Evolutionary conservation across 305 asterid species (phyloP).

Genomic region (Solanum hybrid): DNA sequence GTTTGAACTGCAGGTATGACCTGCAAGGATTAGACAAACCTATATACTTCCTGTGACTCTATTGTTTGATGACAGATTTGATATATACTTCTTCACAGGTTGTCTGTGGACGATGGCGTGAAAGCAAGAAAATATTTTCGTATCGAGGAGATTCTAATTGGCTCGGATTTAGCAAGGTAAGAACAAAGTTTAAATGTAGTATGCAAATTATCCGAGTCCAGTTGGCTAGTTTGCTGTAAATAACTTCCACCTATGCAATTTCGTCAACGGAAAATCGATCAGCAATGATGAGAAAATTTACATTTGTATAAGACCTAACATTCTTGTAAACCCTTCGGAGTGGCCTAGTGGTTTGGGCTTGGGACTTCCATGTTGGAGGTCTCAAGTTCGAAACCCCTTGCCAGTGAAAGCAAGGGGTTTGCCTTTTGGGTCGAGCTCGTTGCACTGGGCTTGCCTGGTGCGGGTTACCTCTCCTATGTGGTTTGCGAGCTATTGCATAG

Average conservation of each 20-base stretch:
- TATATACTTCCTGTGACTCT: not conserved
- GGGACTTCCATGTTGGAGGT: too few relatives aligned
- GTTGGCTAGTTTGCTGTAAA: not conserved
- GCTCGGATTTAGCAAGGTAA: slow-evolving; percentile 96
- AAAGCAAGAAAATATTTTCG: slow-evolving; percentile 53
- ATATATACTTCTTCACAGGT: slow-evolving; percentile 40
- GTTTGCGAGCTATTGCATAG: not conserved
- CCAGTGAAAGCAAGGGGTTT: not conserved
- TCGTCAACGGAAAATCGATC: not conserved
- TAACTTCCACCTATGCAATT: not conserved
- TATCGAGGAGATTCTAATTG: slow-evolving; percentile 95
- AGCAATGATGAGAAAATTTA: not conserved
- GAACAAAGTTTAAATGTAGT: not conserved
- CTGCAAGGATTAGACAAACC: not conserved
- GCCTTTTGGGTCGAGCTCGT: not conserved
- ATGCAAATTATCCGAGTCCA: not conserved
- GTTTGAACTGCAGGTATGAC: not conserved
- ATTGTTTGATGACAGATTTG: not conserved
- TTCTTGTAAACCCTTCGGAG: not conserved
- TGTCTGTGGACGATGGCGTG: slow-evolving; percentile 70
- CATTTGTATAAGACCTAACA: not conserved
- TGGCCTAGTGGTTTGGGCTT: too few relatives aligned
- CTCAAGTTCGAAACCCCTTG: not conserved
- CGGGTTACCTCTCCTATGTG: not conserved
- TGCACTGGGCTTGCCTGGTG: too few relatives aligned